Percentiles rank a stretch among this genome's conserved stretches.
These are phyloP conservation scores for Calonectria montana DNA, from an alignment of 2,329 filamentous ascomycete genomes.

Conservation along the genomic window DNA sequence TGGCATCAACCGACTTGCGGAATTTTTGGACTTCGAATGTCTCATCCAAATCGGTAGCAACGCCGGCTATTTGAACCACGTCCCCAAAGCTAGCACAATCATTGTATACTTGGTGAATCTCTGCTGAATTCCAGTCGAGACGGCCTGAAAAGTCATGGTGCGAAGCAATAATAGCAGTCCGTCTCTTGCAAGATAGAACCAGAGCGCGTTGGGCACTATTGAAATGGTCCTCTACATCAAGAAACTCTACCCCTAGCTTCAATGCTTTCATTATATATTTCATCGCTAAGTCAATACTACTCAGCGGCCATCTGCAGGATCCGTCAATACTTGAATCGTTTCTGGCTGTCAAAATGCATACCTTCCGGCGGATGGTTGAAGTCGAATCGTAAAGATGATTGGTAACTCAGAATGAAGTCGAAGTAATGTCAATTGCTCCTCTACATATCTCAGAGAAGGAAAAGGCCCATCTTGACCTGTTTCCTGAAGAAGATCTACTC, in stretches of 20 bases:
- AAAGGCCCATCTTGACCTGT: background rate
- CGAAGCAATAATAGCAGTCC: conserved; percentile 20
- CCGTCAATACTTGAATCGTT: background rate
- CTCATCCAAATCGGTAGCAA: conserved; percentile 18
- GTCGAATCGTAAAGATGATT: conserved; percentile 25
- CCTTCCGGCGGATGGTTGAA: conserved; percentile 24
- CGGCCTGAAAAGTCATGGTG: conserved; percentile 26
- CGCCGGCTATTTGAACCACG: conserved; percentile 26
- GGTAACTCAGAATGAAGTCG: conserved; percentile 23
- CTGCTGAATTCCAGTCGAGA: conserved; percentile 18
- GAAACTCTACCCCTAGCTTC: conserved; percentile 25
- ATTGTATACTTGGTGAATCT: background rate
- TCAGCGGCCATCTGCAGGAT: conserved; percentile 14
- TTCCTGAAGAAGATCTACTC: conserved; percentile 20
- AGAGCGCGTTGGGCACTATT: background rate
- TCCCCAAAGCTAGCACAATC: conserved; percentile 22
- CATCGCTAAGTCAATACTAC: background rate
- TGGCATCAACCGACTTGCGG: conserved; percentile 1
- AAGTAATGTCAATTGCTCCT: conserved; percentile 19
- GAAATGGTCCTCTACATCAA: conserved; percentile 25
- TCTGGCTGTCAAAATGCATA: background rate
- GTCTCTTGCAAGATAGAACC: background rate
- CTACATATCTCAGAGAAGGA: conserved; percentile 22
- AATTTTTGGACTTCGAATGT: conserved; percentile 25
- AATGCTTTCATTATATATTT: conserved; percentile 17